phyloP scores from a whole-genome alignment of 768 basidiomycete species.

The Chiua virens region DNA sequence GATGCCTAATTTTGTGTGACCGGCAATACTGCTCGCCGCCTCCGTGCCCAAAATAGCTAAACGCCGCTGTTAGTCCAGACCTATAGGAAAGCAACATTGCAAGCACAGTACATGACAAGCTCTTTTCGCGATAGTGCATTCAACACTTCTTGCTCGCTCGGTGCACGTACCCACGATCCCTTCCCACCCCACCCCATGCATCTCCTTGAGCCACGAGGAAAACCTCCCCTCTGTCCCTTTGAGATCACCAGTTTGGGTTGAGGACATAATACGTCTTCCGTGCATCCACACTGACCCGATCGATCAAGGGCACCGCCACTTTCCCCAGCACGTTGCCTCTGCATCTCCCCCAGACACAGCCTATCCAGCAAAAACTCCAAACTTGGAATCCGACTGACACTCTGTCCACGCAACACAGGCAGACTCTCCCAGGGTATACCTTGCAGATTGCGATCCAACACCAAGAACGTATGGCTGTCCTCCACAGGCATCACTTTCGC shows the following conservation, averaged over 20 bases:
- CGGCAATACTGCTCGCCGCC: conserved; percentile 94
- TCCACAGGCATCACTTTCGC: conserved; percentile 27
- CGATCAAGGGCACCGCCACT: conserved; percentile 27
- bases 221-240: conserved; percentile 81
- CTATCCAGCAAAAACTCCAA: conserved; percentile 87
- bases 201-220: conserved; percentile 69
- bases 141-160: conserved; percentile 83
- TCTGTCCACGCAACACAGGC: conserved; percentile 77
- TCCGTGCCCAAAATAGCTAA: conserved; percentile 95
- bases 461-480: conserved; percentile 81
- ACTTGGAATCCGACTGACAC: conserved; percentile 91
- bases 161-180: conserved; percentile 73
- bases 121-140: conserved; percentile 73
- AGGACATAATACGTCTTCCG: conserved; percentile 78
- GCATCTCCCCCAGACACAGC: conserved; percentile 56
- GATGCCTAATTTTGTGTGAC: conserved; percentile 78
- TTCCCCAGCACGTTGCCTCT: conserved; percentile 25
- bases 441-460: conserved; percentile 88
- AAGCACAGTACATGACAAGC: conserved; percentile 80
- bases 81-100: neutral
- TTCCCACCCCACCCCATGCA: conserved; percentile 78
- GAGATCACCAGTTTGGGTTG: conserved; percentile 92
- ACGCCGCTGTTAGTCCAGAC: neutral
- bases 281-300: conserved; percentile 60
- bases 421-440: conserved; percentile 96